These are phyloP conservation scores for Vanrija pseudolonga DNA, from an alignment of 1,284 basidiomycete species.

Conservation along the genomic window DNA sequence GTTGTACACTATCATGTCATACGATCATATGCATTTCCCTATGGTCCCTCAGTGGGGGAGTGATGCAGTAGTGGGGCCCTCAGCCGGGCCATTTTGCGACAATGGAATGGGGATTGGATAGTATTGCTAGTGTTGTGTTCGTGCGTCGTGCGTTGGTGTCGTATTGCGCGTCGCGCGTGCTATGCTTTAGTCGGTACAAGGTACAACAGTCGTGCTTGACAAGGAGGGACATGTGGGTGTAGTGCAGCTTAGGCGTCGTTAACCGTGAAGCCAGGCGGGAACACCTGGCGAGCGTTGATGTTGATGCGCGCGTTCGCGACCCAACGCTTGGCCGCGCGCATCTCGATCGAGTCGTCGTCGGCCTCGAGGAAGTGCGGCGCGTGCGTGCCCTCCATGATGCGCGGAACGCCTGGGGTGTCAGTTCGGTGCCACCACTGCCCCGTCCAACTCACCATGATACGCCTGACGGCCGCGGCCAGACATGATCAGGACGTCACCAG, in stretches of 20 bases:
- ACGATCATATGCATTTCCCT: too few species aligned
- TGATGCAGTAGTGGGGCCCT: too few species aligned
- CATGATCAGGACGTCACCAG: conserved; percentile 89
- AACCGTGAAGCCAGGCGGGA: conserved; percentile 39
- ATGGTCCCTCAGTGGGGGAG: too few species aligned
- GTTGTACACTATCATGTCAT: background rate
- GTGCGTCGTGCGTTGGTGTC: too few species aligned
- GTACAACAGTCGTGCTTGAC: too few species aligned
- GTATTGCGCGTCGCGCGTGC: too few species aligned
- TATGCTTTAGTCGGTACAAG: too few species aligned
- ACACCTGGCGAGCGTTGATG: conserved; percentile 79
- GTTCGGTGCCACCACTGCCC: background rate
- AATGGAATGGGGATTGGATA: too few species aligned
- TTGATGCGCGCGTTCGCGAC: conserved; percentile 59
- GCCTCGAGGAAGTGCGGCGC: conserved; percentile 58
- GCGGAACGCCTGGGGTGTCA: conserved; percentile 67
- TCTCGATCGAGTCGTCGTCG: conserved; percentile 25
- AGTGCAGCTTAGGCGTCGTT: background rate
- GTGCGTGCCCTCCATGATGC: conserved; percentile 73
- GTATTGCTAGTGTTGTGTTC: too few species aligned
- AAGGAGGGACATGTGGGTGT: background rate
- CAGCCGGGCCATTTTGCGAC: too few species aligned
- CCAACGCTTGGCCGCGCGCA: conserved; percentile 59
- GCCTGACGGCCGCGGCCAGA: conserved; percentile 74
- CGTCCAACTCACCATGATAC: conserved; percentile 71